Evolutionary conservation across 2,329 filamentous ascomycete genomes (phyloP), one percentile per base, ranked within the genome.

Genomic region (Penicillium sp.): DNA sequence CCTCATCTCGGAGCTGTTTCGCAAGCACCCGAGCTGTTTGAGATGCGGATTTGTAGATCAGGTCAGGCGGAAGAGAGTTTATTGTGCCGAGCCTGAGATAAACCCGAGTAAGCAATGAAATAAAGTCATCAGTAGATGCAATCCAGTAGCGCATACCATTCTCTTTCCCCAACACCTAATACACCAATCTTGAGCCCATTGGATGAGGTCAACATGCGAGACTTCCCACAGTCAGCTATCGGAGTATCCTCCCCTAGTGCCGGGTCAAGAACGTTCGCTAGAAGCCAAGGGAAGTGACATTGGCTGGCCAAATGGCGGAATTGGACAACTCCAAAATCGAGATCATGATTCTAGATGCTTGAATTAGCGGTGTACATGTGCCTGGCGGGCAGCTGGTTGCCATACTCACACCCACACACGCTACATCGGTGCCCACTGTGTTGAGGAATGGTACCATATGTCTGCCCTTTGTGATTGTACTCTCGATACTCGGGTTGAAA

Each of bases 391-490:
- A 53, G 45, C n/a, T 21, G 43, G 35, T 36, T 52, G 29, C 35
- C 35, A 61, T 61, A 81, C 86, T 70, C 79, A 91, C 89, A 59
- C 91, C 91, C 49, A 96, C 82, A 71, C 90, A 93, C n/a, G 91
- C 89, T 43, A 88, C 89, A 70, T 90, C 83, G 0, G 90, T 94
- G 4, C 87, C 86, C 64, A 92, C 85, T 25, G 82, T 80, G 72
- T 96, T 96, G 45, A 97, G 77, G 10, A 94, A 82, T 0, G 91
- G 89, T 10, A 96, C 87, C 93, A 96, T 96, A 75, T 96, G 93
- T 64, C 86, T 71, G 81, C 90, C 92, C 77, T 96, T 96, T 3
- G 92, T 96, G 35, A 96, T 87, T 19, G 89, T 90, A 68, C 89
- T 93, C 75, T 96, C 92, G 58, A 96, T 78, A 67, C 90, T 93